These are phyloP conservation scores for Rosa multiflora DNA, from an alignment of 306 rosid genomes.

Conservation along the genomic window DNA sequence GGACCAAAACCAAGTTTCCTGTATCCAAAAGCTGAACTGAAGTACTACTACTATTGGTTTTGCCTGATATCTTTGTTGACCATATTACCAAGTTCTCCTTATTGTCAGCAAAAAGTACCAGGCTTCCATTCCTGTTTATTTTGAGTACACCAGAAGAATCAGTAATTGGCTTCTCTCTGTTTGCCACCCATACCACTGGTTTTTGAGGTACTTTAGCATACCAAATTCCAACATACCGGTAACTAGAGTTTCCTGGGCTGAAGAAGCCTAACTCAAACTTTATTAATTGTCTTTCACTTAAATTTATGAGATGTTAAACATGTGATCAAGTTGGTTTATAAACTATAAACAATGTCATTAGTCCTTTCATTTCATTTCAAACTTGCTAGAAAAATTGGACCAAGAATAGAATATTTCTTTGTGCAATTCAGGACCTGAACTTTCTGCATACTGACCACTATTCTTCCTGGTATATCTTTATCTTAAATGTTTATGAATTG, in stretches of 20 bases:
- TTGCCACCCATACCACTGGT: slow-evolving; percentile 44
- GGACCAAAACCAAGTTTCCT: slow-evolving; percentile 21
- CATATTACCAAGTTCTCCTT: neutral
- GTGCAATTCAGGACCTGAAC: too few relatives aligned
- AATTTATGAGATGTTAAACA: too few relatives aligned
- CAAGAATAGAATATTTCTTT: too few relatives aligned
- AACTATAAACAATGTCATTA: too few relatives aligned
- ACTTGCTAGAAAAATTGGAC: too few relatives aligned
- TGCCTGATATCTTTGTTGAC: slow-evolving; percentile 1
- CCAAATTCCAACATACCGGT: slow-evolving; percentile 41
- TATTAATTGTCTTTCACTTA: neutral
- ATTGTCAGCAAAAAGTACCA: neutral
- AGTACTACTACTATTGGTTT: neutral
- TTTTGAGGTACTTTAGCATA: neutral
- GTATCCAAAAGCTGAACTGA: slow-evolving; percentile 18
- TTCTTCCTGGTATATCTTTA: too few relatives aligned
- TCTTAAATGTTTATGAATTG: too few relatives aligned
- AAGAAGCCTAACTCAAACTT: slow-evolving; percentile 60
- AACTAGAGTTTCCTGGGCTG: neutral
- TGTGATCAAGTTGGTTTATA: too few relatives aligned
- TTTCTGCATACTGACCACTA: too few relatives aligned
- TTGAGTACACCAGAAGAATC: slow-evolving; percentile 16
- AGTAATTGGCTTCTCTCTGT: slow-evolving; percentile 21
- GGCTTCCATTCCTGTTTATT: neutral
- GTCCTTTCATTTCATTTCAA: too few relatives aligned